phyloP scores from a whole-genome alignment of 345 rosid species.

The Pseudoturritis turrita region DNA sequence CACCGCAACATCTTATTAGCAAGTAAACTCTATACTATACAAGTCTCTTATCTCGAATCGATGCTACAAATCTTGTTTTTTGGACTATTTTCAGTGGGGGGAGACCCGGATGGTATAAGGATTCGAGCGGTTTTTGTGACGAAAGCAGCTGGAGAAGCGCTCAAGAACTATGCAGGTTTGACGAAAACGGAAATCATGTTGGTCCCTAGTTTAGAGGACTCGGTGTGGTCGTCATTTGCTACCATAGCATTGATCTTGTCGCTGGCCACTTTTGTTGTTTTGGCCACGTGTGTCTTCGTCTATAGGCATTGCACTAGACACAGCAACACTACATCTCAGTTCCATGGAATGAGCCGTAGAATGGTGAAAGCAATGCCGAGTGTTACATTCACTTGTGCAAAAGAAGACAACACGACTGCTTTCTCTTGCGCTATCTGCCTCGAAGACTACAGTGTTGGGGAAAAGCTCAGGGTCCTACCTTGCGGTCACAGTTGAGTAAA shows the following conservation, averaged over 20 bases:
- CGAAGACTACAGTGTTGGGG: conserved; percentile 83
- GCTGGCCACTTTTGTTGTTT: conserved; percentile 63
- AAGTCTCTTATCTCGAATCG: neutral
- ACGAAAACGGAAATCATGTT: conserved; percentile 55
- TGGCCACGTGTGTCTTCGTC: conserved; percentile 62
- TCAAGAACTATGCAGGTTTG: conserved; percentile 46
- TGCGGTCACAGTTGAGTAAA: conserved; percentile 66
- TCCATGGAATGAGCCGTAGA: conserved; percentile 75
- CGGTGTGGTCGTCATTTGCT: conserved; percentile 64
- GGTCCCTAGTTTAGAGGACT: conserved; percentile 56
- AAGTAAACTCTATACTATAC: conserved; percentile 41
- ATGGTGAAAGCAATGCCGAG: conserved; percentile 90
- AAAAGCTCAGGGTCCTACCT: conserved; percentile 80
- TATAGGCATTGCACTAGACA: conserved; percentile 57
- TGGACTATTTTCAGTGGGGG: conserved; percentile 49
- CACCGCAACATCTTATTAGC: conserved; percentile 50
- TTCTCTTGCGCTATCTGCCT: conserved; percentile 81
- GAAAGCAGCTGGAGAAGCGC: conserved; percentile 56
- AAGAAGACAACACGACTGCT: conserved; percentile 71
- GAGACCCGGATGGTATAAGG: conserved; percentile 55
- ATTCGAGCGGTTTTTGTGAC: conserved; percentile 71
- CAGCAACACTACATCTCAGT: conserved; percentile 41
- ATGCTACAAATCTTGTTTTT: conserved; percentile 7
- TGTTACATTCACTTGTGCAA: conserved; percentile 56
- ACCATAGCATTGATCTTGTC: conserved; percentile 58